Conservation (phyloP, 805 yeast species). For the Saccharomycopsis sp. region DNA sequence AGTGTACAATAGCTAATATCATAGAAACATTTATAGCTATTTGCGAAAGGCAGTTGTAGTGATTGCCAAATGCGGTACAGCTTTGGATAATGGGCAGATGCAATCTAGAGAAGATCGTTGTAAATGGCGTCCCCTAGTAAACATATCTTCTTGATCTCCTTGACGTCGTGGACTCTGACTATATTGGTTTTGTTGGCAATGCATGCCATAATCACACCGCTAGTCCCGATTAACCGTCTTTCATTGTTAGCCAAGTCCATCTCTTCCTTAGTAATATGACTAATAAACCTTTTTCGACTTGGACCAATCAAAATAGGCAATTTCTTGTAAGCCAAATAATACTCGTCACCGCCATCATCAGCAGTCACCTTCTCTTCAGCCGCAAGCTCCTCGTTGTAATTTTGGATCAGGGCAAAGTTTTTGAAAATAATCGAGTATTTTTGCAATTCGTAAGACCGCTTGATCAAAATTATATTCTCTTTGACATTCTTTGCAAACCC, state of each 20-base stretch:
- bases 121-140: not conserved
- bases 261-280: conserved; percentile 50
- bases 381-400: conserved; percentile 25
- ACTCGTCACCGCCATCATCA: conserved; percentile 17
- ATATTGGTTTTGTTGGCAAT: conserved; percentile 70
- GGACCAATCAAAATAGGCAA: conserved; percentile 74
- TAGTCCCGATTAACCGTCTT: conserved; percentile 53
- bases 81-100: no score
- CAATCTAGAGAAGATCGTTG: not conserved
- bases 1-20: not conserved
- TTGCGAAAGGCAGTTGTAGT: no score
- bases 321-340: not conserved
- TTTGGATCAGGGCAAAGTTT: conserved; percentile 25
- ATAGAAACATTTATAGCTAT: no score
- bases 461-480: conserved; percentile 65
- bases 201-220: conserved; percentile 66
- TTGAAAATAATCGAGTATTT: conserved; percentile 35
- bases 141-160: conserved; percentile 13
- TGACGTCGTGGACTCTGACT: conserved; percentile 83
- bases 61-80: no score
- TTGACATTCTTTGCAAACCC: conserved; percentile 85
- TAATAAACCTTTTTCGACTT: conserved; percentile 82
- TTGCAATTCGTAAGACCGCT: conserved; percentile 41
- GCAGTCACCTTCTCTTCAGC: conserved; percentile 7
- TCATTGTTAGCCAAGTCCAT: conserved; percentile 47